Conservation (phyloP, 352 stramenopile species). For the Peronospora tabacina region DNA sequence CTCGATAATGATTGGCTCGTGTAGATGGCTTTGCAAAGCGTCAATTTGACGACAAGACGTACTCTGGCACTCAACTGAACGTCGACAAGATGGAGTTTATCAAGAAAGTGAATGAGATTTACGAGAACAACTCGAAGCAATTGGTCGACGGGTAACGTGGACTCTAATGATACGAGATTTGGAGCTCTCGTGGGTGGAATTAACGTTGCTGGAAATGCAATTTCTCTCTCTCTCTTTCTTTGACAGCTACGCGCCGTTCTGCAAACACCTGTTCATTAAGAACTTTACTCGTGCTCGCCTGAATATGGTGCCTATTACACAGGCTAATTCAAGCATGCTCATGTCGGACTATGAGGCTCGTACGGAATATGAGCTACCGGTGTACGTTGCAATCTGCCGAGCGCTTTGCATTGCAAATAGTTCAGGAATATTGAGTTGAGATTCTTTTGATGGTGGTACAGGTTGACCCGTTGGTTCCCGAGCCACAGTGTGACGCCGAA, state of each 20-base stretch:
- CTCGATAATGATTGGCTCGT: neutral
- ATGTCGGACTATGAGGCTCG: slow-evolving; percentile 91
- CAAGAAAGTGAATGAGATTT: slow-evolving; percentile 79
- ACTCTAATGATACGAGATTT: neutral
- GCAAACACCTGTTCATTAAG: slow-evolving; percentile 97
- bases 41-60: slow-evolving; percentile 79
- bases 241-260: slow-evolving; percentile 94
- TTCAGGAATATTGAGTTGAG: slow-evolving; percentile 7
- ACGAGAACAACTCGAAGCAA: slow-evolving; percentile 46
- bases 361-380: slow-evolving; percentile 90
- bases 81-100: slow-evolving; percentile 74
- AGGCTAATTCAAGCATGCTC: slow-evolving; percentile 89
- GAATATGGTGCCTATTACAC: slow-evolving; percentile 89
- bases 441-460: slow-evolving; percentile 15
- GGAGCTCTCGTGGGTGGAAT: no score
- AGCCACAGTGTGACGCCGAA: slow-evolving; percentile 80
- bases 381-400: slow-evolving; percentile 39
- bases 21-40: slow-evolving; percentile 75
- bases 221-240: no score
- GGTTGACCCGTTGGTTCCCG: slow-evolving; percentile 87
- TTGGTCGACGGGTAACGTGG: slow-evolving; percentile 54
- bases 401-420: neutral
- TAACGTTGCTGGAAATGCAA: no score
- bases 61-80: slow-evolving; percentile 60
- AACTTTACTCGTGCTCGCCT: slow-evolving; percentile 90